Evolutionary conservation across 192 early-diverging fungal species (phyloP).

Genomic region (Rhizophagus clarus): DNA sequence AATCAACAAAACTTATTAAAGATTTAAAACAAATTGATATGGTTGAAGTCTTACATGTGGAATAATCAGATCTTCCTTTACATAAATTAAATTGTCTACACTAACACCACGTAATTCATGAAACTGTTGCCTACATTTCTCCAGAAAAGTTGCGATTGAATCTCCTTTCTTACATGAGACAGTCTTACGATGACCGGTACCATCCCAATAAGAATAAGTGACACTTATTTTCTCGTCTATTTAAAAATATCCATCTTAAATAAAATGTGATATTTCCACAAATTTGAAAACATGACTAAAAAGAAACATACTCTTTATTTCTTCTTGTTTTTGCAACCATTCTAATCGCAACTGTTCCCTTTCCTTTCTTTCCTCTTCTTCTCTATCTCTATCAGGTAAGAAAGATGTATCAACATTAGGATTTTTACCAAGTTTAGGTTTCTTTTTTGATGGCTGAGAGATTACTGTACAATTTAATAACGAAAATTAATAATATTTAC

Average conservation of each 20-base stretch:
- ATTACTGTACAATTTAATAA: background rate
- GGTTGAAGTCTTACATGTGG: slow-evolving; percentile 70
- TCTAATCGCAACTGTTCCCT: slow-evolving; percentile 78
- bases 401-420: slow-evolving; percentile 91
- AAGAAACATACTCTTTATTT: slow-evolving; percentile 66
- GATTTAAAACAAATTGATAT: background rate
- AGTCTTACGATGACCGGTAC: slow-evolving; percentile 86
- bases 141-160: slow-evolving; percentile 85
- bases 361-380: slow-evolving; percentile 69
- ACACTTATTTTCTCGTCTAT: slow-evolving; percentile 76
- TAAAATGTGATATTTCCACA: background rate
- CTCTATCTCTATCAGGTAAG: slow-evolving; percentile 87
- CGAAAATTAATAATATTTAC: background rate
- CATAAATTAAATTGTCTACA: slow-evolving; percentile 86
- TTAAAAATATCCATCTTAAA: background rate
- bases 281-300: background rate
- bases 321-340: slow-evolving; percentile 84
- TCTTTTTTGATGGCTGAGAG: slow-evolving; percentile 34
- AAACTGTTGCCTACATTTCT: slow-evolving; percentile 79
- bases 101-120: slow-evolving; percentile 78
- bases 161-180: slow-evolving; percentile 78
- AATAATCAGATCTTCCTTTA: slow-evolving; percentile 96
- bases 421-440: slow-evolving; percentile 73
- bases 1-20: no score
- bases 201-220: slow-evolving; percentile 97